Conservation (phyloP, 495 filamentous ascomycete genomes). For the Podospora pseudoanserina region DNA sequence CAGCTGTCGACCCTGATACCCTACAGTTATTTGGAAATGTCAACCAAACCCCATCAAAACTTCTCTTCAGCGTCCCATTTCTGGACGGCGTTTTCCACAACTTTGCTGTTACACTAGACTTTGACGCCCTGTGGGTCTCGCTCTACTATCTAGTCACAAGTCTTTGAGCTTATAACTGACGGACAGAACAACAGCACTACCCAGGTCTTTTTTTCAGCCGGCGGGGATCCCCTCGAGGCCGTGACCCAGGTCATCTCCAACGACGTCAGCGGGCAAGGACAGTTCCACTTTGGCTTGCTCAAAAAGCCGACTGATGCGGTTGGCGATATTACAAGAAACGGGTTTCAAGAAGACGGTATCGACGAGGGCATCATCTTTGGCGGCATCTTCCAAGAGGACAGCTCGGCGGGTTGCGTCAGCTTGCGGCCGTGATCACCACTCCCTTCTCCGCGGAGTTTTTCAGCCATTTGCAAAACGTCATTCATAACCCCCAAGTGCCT, state of each 20-base stretch:
- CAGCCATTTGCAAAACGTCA: neutral
- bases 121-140: slow-evolving; percentile 36
- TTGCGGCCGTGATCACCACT: slow-evolving; percentile 11
- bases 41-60: slow-evolving; percentile 28
- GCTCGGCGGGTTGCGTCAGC: slow-evolving; percentile 33
- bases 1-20: slow-evolving; percentile 34
- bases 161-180: neutral
- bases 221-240: slow-evolving; percentile 28
- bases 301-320: slow-evolving; percentile 40
- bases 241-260: slow-evolving; percentile 36
- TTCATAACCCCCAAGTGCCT: neutral
- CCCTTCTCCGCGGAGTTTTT: neutral
- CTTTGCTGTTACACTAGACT: slow-evolving; percentile 47
- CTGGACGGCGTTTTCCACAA: slow-evolving; percentile 39
- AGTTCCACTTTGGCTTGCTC: slow-evolving; percentile 47
- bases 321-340: slow-evolving; percentile 38
- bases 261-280: slow-evolving; percentile 43
- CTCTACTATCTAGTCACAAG: too few relatives aligned
- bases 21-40: slow-evolving; percentile 41
- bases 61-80: slow-evolving; percentile 43
- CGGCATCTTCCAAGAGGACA: slow-evolving; percentile 47
- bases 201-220: slow-evolving; percentile 39
- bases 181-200: slow-evolving; percentile 10
- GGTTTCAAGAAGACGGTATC: slow-evolving; percentile 40
- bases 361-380: slow-evolving; percentile 47